Evolutionary conservation across 2,329 filamentous ascomycete genomes (phyloP).

Genomic region (Penicillium palitans): DNA sequence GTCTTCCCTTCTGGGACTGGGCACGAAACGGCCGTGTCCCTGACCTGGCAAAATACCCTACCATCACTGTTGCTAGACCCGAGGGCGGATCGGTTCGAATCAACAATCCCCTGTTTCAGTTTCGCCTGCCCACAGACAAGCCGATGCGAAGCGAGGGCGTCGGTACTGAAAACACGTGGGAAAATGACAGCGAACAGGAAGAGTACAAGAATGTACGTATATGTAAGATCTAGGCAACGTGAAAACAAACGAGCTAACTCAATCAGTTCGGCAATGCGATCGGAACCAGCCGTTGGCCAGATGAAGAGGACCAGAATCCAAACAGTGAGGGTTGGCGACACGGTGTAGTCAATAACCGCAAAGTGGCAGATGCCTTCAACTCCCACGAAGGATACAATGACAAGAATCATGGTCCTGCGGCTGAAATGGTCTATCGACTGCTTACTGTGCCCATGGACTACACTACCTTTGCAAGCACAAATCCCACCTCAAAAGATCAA

Average conservation of each 20-base stretch:
- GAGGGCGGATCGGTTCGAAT: conserved; percentile 40
- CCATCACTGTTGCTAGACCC: conserved; percentile 39
- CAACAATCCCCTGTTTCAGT: conserved; percentile 49
- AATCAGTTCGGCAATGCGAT: conserved; percentile 19
- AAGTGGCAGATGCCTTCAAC: conserved; percentile 21
- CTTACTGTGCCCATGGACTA: conserved; percentile 21
- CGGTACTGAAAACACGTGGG: conserved; percentile 13
- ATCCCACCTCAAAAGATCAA: conserved; percentile 17
- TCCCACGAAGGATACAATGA: conserved; percentile 10
- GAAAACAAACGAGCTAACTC: background rate
- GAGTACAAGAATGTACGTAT: conserved; percentile 11
- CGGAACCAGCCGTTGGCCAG: conserved; percentile 30
- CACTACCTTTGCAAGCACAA: conserved; percentile 25
- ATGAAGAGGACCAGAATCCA: conserved; percentile 16
- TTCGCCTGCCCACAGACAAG: conserved; percentile 36
- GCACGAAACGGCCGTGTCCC: conserved; percentile 27
- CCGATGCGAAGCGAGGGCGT: conserved; percentile 16
- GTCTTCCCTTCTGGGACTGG: conserved; percentile 56
- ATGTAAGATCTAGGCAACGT: background rate
- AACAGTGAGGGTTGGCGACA: conserved; percentile 17
- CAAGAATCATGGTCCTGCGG: conserved; percentile 15
- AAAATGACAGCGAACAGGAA: conserved; percentile 8
- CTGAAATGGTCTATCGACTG: conserved; percentile 23
- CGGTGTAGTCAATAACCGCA: conserved; percentile 24
- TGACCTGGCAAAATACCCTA: conserved; percentile 31